Conservation (phyloP, 495 filamentous ascomycete genomes). For the Neurospora hispaniola region DNA sequence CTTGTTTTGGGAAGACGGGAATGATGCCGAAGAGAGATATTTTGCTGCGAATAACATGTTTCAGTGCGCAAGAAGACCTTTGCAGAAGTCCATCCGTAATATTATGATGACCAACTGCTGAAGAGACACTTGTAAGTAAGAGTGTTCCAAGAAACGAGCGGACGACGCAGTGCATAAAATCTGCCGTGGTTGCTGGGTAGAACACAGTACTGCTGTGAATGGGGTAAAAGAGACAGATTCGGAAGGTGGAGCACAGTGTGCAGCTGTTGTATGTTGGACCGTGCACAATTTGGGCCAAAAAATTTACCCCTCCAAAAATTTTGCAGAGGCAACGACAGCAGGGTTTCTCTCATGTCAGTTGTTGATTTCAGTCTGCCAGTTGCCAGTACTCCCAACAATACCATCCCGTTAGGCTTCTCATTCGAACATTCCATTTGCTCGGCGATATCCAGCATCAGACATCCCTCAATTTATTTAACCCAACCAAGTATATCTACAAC, state of each 20-base stretch:
- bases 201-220: not conserved
- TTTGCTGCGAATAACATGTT: not conserved
- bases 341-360: not conserved
- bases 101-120: not conserved
- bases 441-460: not conserved
- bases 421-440: not conserved
- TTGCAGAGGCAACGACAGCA: constrained; percentile 1
- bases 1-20: not conserved
- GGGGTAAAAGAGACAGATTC: not conserved
- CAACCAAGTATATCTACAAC: not conserved
- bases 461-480: not conserved
- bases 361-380: not conserved
- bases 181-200: not conserved
- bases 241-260: constrained; percentile 6
- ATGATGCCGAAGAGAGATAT: not conserved
- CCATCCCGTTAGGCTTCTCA: not conserved
- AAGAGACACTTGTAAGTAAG: not conserved
- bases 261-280: not conserved
- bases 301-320: constrained; percentile 9
- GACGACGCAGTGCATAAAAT: not conserved
- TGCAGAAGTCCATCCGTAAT: not conserved
- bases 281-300: not conserved
- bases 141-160: not conserved
- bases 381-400: not conserved
- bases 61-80: not conserved